These are phyloP conservation scores for Ascochyta clinopodiicola DNA, from an alignment of 2,329 filamentous ascomycete genomes.

Conservation along the genomic window DNA sequence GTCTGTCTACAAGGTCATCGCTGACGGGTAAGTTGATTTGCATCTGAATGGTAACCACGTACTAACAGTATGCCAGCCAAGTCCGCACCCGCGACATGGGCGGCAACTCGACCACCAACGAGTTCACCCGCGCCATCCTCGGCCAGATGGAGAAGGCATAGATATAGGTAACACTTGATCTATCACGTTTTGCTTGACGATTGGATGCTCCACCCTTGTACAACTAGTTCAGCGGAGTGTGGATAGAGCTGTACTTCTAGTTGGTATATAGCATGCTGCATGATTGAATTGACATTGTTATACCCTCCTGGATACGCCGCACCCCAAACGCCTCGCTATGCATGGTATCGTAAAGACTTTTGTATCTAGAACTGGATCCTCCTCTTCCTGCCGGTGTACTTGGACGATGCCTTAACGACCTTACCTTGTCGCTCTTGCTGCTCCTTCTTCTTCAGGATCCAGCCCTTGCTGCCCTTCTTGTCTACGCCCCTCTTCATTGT, in stretches of 20 bases:
- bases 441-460: conserved; percentile 86
- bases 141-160: conserved; percentile 82
- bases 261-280: conserved; percentile 50
- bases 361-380: conserved; percentile 71
- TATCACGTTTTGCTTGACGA: conserved; percentile 31
- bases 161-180: conserved; percentile 25
- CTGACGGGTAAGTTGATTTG: conserved; percentile 73
- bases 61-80: conserved; percentile 65
- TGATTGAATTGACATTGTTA: conserved; percentile 45
- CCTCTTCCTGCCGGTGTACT: conserved; percentile 92
- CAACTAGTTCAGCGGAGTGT: conserved; percentile 41
- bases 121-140: conserved; percentile 94
- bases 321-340: conserved; percentile 47
- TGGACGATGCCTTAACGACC: conserved; percentile 88
- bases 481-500: conserved; percentile 62
- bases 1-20: conserved; percentile 81
- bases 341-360: conserved; percentile 33
- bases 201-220: conserved; percentile 39
- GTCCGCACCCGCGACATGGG: conserved; percentile 95
- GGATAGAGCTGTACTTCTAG: conserved; percentile 52
- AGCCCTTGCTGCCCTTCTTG: conserved; percentile 83
- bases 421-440: conserved; percentile 96
- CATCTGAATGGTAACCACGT: background rate
- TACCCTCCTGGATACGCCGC: conserved; percentile 28
- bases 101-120: conserved; percentile 84